Base-by-base conservation (phyloP, 805 yeast species). In the Candida boleticola region DNA sequence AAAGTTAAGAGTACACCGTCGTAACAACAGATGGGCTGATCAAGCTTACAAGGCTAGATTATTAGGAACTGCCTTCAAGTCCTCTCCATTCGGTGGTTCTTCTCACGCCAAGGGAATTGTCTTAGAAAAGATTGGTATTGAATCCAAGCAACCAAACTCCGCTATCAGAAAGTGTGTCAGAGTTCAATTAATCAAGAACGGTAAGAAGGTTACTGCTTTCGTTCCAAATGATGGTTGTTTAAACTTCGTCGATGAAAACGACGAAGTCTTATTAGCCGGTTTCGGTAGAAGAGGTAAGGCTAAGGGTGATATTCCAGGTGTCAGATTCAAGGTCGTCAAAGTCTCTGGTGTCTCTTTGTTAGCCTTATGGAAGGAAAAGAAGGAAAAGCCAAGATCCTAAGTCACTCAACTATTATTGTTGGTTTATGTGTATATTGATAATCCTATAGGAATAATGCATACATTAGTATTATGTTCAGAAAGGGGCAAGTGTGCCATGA, bases 271-370 rank as follows among this genome's bases (percentile, higher is more conserved):
- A 68, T 83, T 93, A 66, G 98, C 99, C 68, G 99, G 99, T 84
- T 93, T 93, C 89, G 99, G 99, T 89, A 89, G 98, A 82, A 93
- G 96, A 85, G 99, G 99, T 83, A 93, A 93, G 85, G 99, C 99
- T 76, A 93, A 93, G 95, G 99, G 99, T 84, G 99, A 93, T 90
- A 92, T 93, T 72, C 99, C 99, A 77, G 99, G 99, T 89, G 99
- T 93, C 73, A 93, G 99, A 87, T 93, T 93, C 89, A 93, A 93
- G 88, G 99, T 93, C 74, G 99, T 93, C 74, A 93, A 93, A 84
- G 99, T 93, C 65, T 88, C 99, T 64, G 99, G 99, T 87, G 99
- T 95, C 68, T 93, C 99, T 64, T 84, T 93, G 77, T 83, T 90
- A 74, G 99, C 99, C 74, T 85, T 93, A 77, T 93, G 97, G 97